Base-by-base conservation (phyloP, 352 stramenopile genomes). In the Pythium dissimile region DNA sequence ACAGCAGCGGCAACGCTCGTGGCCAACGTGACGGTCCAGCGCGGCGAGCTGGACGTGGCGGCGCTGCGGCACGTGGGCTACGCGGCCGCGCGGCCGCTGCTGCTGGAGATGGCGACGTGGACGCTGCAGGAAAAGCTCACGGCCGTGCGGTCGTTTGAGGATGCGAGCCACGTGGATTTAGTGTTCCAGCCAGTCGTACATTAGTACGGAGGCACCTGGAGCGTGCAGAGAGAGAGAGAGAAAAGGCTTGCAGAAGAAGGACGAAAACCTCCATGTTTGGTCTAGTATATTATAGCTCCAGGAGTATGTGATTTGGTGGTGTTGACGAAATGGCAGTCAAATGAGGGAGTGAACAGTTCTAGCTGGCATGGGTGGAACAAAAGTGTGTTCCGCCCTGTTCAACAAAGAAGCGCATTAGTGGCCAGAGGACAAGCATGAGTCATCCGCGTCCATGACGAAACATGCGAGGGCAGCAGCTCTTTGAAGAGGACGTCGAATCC, bases 91-190 rank as follows among this genome's bases (percentile, higher is more conserved):
- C 49, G 49, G 13, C 13, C 39, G 49, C 37, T 57, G 49, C 35
- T 57, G 35, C 20, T 31, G 5, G 49, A 57, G 26, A 57, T 57
- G 49, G 26, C 49, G 24, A 57, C 38, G 35, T 57, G 49, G 49
- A 30, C 49, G 49, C 37, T 57, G 49, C 49, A 45, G 35, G 20
- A 57, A 27, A 57, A 57, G 38, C 49, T 57, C 49, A 21, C 37
- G 49, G 49, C 49, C 49, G 35, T 57, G 35, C 49, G 49, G 2
- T 15, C 12, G 20, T 57, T 57, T 23, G 49, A 47, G 27, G 35
- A 47, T 24, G 16, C 39, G 49, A 35, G 27, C 35, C 49, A 45
- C 26, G 49, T 34, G 13, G 35, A 57, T 9, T 18, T 57, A 11
- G 35, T 57, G 5, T 48, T 46, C 24, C 35, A 31, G 11, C 48